A percentile compares a stretch with the other conserved stretches of the same genome.
Evolutionary conservation across 2,329 filamentous ascomycete species (phyloP).

Genomic region (Endothia cerciana): DNA sequence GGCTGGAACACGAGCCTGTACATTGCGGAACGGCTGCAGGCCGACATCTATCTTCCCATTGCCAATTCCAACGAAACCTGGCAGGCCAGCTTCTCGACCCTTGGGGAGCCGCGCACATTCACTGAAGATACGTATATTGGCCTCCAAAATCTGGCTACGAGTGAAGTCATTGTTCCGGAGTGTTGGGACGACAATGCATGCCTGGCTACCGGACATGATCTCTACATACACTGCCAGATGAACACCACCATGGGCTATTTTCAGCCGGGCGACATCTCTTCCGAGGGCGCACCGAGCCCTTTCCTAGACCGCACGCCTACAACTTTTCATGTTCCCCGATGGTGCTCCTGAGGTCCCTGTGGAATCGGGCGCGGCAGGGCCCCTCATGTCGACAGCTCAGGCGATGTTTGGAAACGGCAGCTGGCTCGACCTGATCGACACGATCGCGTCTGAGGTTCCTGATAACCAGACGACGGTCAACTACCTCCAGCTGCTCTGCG

Average conservation of each 20-base stretch:
- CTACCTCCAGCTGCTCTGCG: not conserved
- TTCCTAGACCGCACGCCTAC: conserved; percentile 13
- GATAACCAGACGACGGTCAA: not conserved
- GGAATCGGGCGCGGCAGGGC: not conserved
- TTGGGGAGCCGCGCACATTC: conserved; percentile 15
- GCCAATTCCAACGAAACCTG: not conserved
- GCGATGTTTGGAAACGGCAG: conserved; percentile 21
- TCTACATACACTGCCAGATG: conserved; percentile 18
- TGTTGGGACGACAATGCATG: not conserved
- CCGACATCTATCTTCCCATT: conserved; percentile 11
- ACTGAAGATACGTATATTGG: conserved; percentile 20
- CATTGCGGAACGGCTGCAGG: not conserved
- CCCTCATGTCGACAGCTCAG: conserved; percentile 17
- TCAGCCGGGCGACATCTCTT: conserved; percentile 9
- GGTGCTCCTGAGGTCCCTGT: not conserved
- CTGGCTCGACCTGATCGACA: conserved; percentile 7
- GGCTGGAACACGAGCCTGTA: conserved; percentile 12
- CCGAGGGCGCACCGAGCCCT: conserved; percentile 8
- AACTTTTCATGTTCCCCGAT: not conserved
- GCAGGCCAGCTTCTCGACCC: not conserved
- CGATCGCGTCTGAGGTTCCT: not conserved
- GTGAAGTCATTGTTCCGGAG: not conserved
- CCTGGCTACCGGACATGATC: not conserved
- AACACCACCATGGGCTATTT: conserved; percentile 16
- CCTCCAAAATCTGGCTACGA: not conserved